These are phyloP conservation scores for Xylariaceae sp. DNA, from an alignment of 2,329 filamentous ascomycete genomes.

Conservation along the genomic window DNA sequence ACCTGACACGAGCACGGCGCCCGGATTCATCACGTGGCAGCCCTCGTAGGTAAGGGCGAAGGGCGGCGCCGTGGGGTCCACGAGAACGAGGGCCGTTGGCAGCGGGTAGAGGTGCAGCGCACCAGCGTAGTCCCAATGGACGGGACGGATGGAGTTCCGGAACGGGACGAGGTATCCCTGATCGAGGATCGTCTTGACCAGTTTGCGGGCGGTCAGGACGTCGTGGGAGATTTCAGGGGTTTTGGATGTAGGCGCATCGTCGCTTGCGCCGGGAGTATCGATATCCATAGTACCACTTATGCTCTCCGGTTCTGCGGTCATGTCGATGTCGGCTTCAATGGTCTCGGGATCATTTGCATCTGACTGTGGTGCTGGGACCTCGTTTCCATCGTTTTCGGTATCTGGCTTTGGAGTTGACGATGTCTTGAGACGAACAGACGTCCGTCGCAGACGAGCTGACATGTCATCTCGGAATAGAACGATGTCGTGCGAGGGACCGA, in stretches of 20 bases:
- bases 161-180: slow-evolving; percentile 89
- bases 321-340: slow-evolving; percentile 31
- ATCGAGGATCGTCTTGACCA: slow-evolving; percentile 88
- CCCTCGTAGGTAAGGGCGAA: slow-evolving; percentile 92
- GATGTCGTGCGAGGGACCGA: slow-evolving; percentile 83
- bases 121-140: slow-evolving; percentile 82
- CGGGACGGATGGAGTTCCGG: slow-evolving; percentile 68
- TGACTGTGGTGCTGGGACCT: slow-evolving; percentile 3
- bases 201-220: slow-evolving; percentile 59
- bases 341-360: slow-evolving; percentile 8
- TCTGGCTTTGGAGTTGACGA: slow-evolving; percentile 26
- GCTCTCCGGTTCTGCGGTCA: slow-evolving; percentile 29
- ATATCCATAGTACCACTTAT: slow-evolving; percentile 40
- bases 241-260: slow-evolving; percentile 4
- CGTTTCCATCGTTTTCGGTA: slow-evolving; percentile 22
- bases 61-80: slow-evolving; percentile 73
- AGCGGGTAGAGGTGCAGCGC: slow-evolving; percentile 80
- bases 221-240: slow-evolving; percentile 41
- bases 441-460: slow-evolving; percentile 69
- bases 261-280: slow-evolving; percentile 28
- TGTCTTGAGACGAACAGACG: slow-evolving; percentile 63
- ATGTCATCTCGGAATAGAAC: slow-evolving; percentile 85
- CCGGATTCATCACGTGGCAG: slow-evolving; percentile 93
- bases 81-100: slow-evolving; percentile 75
- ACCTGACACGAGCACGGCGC: slow-evolving; percentile 64